Conservation (phyloP, 495 filamentous ascomycete species). For the Umbilicaria muhlenbergii region DNA sequence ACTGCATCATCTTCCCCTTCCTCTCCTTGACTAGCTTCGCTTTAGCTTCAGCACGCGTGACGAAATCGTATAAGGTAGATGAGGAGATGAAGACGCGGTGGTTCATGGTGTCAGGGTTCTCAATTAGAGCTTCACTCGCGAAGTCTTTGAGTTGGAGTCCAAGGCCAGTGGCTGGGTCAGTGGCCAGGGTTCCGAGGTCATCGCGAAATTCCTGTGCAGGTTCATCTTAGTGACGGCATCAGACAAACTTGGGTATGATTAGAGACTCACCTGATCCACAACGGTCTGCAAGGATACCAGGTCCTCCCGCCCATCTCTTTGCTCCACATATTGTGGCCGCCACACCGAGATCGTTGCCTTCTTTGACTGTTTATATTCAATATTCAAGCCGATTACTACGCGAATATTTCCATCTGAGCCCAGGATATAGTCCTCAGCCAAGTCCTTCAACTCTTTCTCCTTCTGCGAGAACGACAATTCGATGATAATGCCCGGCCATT, state of each 20-base stretch:
- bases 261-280: not conserved
- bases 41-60: not conserved
- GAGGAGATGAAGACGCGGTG: not conserved
- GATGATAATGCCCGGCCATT: too few relatives aligned
- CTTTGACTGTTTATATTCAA: not conserved
- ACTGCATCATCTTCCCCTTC: not conserved
- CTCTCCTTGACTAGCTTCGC: not conserved
- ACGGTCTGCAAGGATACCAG: conserved; percentile 3
- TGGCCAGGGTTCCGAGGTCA: not conserved
- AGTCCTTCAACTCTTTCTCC: too few relatives aligned
- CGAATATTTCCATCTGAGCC: too few relatives aligned
- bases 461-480: too few relatives aligned
- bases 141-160: conserved; percentile 5
- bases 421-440: too few relatives aligned
- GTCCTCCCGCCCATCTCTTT: conserved; percentile 1
- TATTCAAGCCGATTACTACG: conserved; percentile 1
- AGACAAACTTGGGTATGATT: not conserved
- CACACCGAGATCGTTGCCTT: conserved; percentile 7
- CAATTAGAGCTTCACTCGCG: not conserved
- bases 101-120: not conserved
- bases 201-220: conserved; percentile 3
- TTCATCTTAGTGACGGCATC: not conserved
- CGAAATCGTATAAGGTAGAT: conserved; percentile 1
- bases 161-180: not conserved
- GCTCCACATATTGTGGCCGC: conserved; percentile 2